phyloP scores from a whole-genome alignment of 2,329 filamentous ascomycete genomes.

The Colletotrichum costaricense region DNA sequence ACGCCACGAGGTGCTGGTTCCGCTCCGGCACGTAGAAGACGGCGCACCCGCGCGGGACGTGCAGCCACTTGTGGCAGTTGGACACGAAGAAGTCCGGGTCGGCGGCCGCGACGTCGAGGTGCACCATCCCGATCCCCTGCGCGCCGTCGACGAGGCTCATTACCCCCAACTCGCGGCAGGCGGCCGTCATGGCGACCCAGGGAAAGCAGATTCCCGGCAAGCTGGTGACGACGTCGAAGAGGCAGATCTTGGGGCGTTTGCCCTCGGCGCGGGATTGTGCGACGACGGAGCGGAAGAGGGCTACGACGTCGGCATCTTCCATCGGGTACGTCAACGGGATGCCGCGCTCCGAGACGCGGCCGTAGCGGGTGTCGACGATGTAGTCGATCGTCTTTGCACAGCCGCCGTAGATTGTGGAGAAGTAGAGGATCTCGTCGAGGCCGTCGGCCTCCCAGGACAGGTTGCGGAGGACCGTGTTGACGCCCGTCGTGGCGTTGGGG shows the following conservation, averaged over 20 bases:
- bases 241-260: conserved; percentile 72
- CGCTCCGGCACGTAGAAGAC: conserved; percentile 81
- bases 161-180: conserved; percentile 75
- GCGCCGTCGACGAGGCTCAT: conserved; percentile 85
- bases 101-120: conserved; percentile 72
- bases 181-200: conserved; percentile 73
- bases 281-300: conserved; percentile 70
- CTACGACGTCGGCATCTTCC: conserved; percentile 74
- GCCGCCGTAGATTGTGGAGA: conserved; percentile 81
- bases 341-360: conserved; percentile 56
- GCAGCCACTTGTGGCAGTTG: conserved; percentile 94
- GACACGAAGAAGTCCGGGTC: conserved; percentile 88
- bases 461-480: conserved; percentile 85
- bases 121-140: conserved; percentile 84
- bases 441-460: conserved; percentile 75
- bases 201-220: conserved; percentile 84
- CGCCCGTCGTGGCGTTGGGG: conserved; percentile 80
- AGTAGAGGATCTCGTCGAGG: conserved; percentile 82
- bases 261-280: conserved; percentile 62
- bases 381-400: conserved; percentile 80
- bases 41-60: conserved; percentile 82
- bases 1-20: conserved; percentile 81
- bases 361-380: conserved; percentile 73
- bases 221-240: conserved; percentile 86
- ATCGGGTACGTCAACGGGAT: conserved; percentile 77